Evolutionary conservation across 2,329 filamentous ascomycete species (phyloP).

Genomic region (Fusarium sp.): DNA sequence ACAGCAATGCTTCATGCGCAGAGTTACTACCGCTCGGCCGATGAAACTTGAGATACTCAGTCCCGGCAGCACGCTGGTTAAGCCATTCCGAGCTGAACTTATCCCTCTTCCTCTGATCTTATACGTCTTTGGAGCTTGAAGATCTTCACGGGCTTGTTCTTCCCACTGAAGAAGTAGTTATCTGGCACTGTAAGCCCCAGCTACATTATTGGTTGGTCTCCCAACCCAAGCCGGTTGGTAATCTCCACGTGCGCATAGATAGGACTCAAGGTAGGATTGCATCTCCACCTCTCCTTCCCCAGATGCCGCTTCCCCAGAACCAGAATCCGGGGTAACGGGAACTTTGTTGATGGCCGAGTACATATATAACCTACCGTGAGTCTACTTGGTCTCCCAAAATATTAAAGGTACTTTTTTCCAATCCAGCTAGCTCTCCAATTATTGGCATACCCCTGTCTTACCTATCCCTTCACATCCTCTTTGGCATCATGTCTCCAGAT

Average conservation of each 20-base stretch:
- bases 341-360: neutral
- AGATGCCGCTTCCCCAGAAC: slow-evolving; percentile 11
- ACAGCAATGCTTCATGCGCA: too few species aligned
- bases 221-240: too few species aligned
- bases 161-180: neutral
- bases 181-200: slow-evolving; percentile 1
- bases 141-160: too few species aligned
- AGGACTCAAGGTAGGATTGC: neutral
- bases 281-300: slow-evolving; percentile 1
- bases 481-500: slow-evolving; percentile 27
- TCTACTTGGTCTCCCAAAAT: neutral
- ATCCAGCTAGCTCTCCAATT: neutral
- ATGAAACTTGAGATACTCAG: too few species aligned
- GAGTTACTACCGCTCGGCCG: too few species aligned
- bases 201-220: neutral
- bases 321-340: slow-evolving; percentile 14
- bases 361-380: neutral
- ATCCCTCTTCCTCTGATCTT: too few species aligned
- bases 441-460: neutral
- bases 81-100: too few species aligned
- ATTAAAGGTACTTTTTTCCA: too few species aligned
- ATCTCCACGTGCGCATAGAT: neutral
- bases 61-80: too few species aligned
- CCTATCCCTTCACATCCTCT: neutral
- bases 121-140: too few species aligned